phyloP scores from a whole-genome alignment of 2,329 filamentous ascomycete genomes.

The Alternaria triticina region DNA sequence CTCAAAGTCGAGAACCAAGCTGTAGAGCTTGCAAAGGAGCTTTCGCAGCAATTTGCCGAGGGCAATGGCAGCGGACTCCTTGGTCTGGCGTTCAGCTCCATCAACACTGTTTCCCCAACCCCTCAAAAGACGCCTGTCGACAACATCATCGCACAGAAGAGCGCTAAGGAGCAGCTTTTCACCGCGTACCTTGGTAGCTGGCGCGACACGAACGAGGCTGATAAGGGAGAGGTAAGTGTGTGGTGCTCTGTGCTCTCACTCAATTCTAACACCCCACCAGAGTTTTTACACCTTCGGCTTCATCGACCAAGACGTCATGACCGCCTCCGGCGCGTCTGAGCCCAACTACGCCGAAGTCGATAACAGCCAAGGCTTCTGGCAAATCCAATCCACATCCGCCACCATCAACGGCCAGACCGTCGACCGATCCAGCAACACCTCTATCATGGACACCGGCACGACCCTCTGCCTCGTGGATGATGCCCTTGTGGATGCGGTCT shows the following conservation, averaged over 20 bases:
- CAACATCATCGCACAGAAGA: slow-evolving; percentile 49
- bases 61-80: slow-evolving; percentile 63
- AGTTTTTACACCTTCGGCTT: slow-evolving; percentile 56
- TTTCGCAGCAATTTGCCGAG: slow-evolving; percentile 62
- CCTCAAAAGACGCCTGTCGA: slow-evolving; percentile 63
- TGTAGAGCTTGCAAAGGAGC: slow-evolving; percentile 65
- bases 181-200: slow-evolving; percentile 27
- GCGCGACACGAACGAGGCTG: slow-evolving; percentile 24
- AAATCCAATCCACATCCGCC: slow-evolving; percentile 60
- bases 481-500: slow-evolving; percentile 63
- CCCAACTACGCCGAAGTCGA: slow-evolving; percentile 64
- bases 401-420: slow-evolving; percentile 54
- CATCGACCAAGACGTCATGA: slow-evolving; percentile 55
- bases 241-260: accelerated
- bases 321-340: slow-evolving; percentile 58
- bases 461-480: slow-evolving; percentile 66
- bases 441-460: slow-evolving; percentile 71
- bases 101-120: slow-evolving; percentile 62
- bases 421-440: slow-evolving; percentile 31
- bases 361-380: slow-evolving; percentile 66
- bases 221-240: slow-evolving; percentile 18
- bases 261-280: neutral
- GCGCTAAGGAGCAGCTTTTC: slow-evolving; percentile 18
- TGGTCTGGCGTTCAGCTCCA: slow-evolving; percentile 63
- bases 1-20: slow-evolving; percentile 65